phyloP scores from a whole-genome alignment of 1,284 basidiomycete species.

The Agaricales sp. region DNA sequence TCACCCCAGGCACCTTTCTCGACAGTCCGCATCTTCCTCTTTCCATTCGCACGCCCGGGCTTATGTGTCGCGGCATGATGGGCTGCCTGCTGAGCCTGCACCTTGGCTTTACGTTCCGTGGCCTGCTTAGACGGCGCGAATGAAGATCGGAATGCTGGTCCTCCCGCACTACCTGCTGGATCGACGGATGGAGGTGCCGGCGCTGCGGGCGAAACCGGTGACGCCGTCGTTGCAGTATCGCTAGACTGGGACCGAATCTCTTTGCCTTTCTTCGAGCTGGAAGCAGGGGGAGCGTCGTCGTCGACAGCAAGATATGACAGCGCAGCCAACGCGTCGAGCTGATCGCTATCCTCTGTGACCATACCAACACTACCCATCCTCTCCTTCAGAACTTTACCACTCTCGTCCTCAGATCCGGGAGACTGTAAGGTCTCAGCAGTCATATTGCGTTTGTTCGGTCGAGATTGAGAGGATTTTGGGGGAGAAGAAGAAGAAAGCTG shows the following conservation, averaged over 20 bases:
- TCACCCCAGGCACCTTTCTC: conserved; percentile 55
- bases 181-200: conserved; percentile 14
- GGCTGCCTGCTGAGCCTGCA: conserved; percentile 72
- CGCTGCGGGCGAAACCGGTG: conserved; percentile 9
- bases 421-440: conserved; percentile 10
- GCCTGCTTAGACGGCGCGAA: conserved; percentile 79
- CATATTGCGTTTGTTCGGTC: conserved; percentile 3
- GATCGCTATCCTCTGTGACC: conserved; percentile 30
- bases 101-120: conserved; percentile 71
- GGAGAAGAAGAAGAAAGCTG: too few relatives aligned
- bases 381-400: not conserved
- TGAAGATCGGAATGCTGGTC: conserved; percentile 56
- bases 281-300: conserved; percentile 21
- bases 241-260: conserved; percentile 14
- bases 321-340: conserved; percentile 67
- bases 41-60: conserved; percentile 57
- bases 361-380: conserved; percentile 1
- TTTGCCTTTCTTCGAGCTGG: conserved; percentile 9
- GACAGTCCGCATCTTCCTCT: conserved; percentile 33
- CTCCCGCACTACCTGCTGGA: not conserved
- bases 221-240: conserved; percentile 8
- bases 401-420: not conserved
- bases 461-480: conserved; percentile 3
- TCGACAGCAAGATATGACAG: conserved; percentile 61
- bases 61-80: conserved; percentile 62